Percentiles rank a stretch among this genome's conserved stretches.
phyloP scores from a whole-genome alignment of 2,329 filamentous ascomycete species.

The Exophiala sp. region DNA sequence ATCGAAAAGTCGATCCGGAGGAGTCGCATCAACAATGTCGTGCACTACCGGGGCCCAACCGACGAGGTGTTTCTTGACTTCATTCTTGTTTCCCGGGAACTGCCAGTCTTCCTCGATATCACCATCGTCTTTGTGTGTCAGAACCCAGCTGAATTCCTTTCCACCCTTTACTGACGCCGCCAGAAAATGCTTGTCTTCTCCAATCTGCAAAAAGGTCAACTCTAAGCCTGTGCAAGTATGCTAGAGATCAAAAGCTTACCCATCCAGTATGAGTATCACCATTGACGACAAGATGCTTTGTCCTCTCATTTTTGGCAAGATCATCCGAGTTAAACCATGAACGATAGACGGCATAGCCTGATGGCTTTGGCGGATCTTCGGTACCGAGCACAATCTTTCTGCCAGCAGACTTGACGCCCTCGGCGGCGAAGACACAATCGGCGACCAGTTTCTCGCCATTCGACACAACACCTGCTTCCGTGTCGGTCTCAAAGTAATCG shows the following conservation, averaged over 20 bases:
- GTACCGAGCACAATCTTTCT: conserved; percentile 30
- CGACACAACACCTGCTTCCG: conserved; percentile 30
- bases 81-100: conserved; percentile 51
- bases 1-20: conserved; percentile 19
- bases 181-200: conserved; percentile 50
- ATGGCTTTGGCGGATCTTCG: conserved; percentile 35
- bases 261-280: conserved; percentile 53
- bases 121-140: conserved; percentile 47
- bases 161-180: conserved; percentile 52
- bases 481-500: conserved; percentile 34
- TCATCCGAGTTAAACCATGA: conserved; percentile 40
- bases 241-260: conserved; percentile 6
- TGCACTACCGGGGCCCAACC: conserved; percentile 47
- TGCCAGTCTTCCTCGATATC: conserved; percentile 56
- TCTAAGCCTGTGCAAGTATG: neutral
- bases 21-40: conserved; percentile 28
- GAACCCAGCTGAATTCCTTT: conserved; percentile 54
- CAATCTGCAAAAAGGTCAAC: conserved; percentile 11
- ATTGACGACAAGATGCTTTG: conserved; percentile 52
- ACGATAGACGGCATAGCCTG: conserved; percentile 32
- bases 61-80: conserved; percentile 50
- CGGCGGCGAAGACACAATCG: conserved; percentile 22
- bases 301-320: conserved; percentile 49
- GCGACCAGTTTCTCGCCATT: conserved; percentile 24
- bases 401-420: conserved; percentile 23